These are phyloP conservation scores for Aspergillus pseudotamarii DNA, from an alignment of 2,329 filamentous ascomycete species.

Conservation along the genomic window DNA sequence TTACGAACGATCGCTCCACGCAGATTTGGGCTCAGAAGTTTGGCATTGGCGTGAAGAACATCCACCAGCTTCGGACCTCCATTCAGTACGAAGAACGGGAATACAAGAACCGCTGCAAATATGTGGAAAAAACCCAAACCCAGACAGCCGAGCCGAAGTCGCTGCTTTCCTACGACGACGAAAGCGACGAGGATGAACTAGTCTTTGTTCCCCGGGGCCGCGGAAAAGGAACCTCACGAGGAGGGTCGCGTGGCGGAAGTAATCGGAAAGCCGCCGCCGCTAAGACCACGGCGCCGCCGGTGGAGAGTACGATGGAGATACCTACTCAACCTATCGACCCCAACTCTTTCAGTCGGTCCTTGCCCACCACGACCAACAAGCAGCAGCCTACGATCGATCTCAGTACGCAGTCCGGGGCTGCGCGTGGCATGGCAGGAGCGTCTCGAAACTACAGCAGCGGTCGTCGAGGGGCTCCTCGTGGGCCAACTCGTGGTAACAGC, in stretches of 20 bases:
- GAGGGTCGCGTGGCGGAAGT: slow-evolving; percentile 29
- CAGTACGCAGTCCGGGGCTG: slow-evolving; percentile 35
- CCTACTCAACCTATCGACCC: slow-evolving; percentile 52
- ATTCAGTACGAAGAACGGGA: slow-evolving; percentile 52
- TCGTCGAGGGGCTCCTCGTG: slow-evolving; percentile 40
- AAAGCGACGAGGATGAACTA: slow-evolving; percentile 52
- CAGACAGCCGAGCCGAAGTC: slow-evolving; percentile 45
- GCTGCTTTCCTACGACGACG: slow-evolving; percentile 51
- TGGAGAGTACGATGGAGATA: slow-evolving; percentile 43
- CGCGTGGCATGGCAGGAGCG: slow-evolving; percentile 37
- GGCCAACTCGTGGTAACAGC: slow-evolving; percentile 36
- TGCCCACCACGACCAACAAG: slow-evolving; percentile 30
- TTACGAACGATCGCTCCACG: slow-evolving; percentile 48
- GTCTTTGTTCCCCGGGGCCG: slow-evolving; percentile 49
- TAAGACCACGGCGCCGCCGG: slow-evolving; percentile 25
- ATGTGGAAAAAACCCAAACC: slow-evolving; percentile 50
- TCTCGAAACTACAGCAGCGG: slow-evolving; percentile 35
- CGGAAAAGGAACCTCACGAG: slow-evolving; percentile 36
- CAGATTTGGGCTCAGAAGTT: slow-evolving; percentile 52
- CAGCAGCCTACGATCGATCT: slow-evolving; percentile 31
- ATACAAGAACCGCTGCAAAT: slow-evolving; percentile 49
- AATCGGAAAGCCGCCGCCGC: slow-evolving; percentile 32
- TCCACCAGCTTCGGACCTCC: slow-evolving; percentile 50
- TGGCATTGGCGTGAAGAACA: slow-evolving; percentile 50
- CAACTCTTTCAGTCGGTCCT: slow-evolving; percentile 50